Conservation (phyloP, 1,284 basidiomycete genomes). For the Amylostereum areolatum region DNA sequence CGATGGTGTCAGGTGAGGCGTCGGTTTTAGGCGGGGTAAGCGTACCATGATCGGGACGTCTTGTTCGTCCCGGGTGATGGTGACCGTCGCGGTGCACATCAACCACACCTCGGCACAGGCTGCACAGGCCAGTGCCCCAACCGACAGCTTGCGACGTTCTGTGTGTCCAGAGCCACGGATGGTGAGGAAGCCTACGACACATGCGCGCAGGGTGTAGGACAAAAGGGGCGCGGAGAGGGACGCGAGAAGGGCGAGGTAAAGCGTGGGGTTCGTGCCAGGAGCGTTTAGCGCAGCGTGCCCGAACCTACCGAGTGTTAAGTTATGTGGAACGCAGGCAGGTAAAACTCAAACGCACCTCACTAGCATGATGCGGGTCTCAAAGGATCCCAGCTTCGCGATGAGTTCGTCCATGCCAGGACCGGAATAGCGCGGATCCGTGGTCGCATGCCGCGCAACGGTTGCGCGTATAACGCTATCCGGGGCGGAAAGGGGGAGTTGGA, state of each 20-base stretch:
- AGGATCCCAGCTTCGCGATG: slow-evolving; percentile 48
- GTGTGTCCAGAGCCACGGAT: slow-evolving; percentile 32
- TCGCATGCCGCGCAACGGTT: slow-evolving; percentile 33
- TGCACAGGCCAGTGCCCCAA: slow-evolving; percentile 42
- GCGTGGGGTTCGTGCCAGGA: slow-evolving; percentile 49
- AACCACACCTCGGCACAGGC: slow-evolving; percentile 50
- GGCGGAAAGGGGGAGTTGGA: slow-evolving; percentile 49
- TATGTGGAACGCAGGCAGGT: neutral
- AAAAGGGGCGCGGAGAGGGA: slow-evolving; percentile 43
- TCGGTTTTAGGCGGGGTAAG: slow-evolving; percentile 3
- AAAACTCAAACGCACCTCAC: slow-evolving; percentile 37
- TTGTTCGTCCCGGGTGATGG: slow-evolving; percentile 32
- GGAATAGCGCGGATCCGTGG: slow-evolving; percentile 18
- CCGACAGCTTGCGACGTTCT: slow-evolving; percentile 40
- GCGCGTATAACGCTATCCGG: slow-evolving; percentile 46
- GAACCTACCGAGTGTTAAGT: slow-evolving; percentile 36
- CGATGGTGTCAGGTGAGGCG: neutral
- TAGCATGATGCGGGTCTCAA: slow-evolving; percentile 54
- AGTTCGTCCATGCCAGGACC: slow-evolving; percentile 47
- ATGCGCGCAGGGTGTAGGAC: slow-evolving; percentile 51
- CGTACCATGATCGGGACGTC: slow-evolving; percentile 48
- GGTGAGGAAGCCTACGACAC: slow-evolving; percentile 48
- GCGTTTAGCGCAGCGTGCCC: slow-evolving; percentile 57
- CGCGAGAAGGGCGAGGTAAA: slow-evolving; percentile 55
- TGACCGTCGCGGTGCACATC: slow-evolving; percentile 39